Conservation (phyloP, 176 grass and related monocot genomes). For the Oryza punctata region DNA sequence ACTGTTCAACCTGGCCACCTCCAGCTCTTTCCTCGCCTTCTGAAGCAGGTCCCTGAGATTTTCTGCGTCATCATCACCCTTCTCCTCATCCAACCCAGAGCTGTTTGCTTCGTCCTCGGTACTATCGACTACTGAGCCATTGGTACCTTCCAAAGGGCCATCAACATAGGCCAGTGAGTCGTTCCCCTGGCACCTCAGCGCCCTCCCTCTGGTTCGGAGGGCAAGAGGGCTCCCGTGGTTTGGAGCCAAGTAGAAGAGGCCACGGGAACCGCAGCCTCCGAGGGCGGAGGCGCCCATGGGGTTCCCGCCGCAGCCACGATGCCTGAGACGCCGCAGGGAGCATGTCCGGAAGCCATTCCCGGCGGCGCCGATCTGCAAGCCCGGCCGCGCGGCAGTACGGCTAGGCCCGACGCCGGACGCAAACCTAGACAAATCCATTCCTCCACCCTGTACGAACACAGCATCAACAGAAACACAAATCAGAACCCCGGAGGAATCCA, state of each 20-base stretch:
- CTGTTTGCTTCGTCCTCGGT: neutral
- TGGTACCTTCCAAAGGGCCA: conserved; percentile 31
- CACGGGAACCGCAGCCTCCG: conserved; percentile 9
- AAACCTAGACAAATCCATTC: conserved; percentile 68
- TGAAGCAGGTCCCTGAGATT: conserved; percentile 61
- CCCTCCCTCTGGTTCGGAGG: neutral
- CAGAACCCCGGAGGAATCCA: conserved; percentile 1
- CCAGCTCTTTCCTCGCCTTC: conserved; percentile 60
- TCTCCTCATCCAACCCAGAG: conserved; percentile 47
- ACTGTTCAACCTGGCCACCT: conserved; percentile 74
- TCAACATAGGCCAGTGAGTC: conserved; percentile 71
- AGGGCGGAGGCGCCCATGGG: conserved; percentile 36
- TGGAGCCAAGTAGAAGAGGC: conserved; percentile 17
- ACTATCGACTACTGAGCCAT: conserved; percentile 27
- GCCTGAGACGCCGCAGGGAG: conserved; percentile 32
- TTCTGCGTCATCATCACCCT: conserved; percentile 37
- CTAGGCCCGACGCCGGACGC: conserved; percentile 40
- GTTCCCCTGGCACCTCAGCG: conserved; percentile 54
- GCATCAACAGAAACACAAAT: neutral
- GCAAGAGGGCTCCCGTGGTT: neutral
- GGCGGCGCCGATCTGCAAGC: conserved; percentile 38
- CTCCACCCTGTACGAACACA: neutral
- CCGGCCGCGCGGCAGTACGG: conserved; percentile 9
- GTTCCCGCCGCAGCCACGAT: conserved; percentile 13
- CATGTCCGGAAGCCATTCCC: conserved; percentile 33